These are phyloP conservation scores for Lobosporangium transversale DNA, from an alignment of 192 early-diverging fungal species.

Conservation along the genomic window DNA sequence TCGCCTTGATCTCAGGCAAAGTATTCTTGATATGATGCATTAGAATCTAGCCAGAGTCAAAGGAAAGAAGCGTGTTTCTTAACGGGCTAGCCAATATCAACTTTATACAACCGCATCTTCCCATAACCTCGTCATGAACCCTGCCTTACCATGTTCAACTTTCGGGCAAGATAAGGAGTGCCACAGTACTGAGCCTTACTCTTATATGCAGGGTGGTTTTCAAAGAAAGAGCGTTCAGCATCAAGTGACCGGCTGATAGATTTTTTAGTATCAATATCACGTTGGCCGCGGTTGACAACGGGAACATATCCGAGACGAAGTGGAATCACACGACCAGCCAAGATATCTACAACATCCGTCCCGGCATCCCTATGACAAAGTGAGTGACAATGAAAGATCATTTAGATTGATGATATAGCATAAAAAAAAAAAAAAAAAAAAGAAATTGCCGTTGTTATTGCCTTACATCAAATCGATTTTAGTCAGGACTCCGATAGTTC, in stretches of 20 bases:
- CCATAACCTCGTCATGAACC: too few relatives aligned
- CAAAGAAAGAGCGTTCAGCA: conserved; percentile 90
- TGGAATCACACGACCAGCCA: conserved; percentile 96
- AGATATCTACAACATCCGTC: conserved; percentile 99
- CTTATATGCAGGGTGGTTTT: conserved; percentile 93
- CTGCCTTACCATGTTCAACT: conserved; percentile 92
- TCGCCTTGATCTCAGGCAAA: conserved; percentile 98
- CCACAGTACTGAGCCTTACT: conserved; percentile 99
- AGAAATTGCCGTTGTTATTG: too few relatives aligned
- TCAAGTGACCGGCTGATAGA: conserved; percentile 90
- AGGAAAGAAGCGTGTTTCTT: too few relatives aligned
- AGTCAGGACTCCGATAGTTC: conserved; percentile 99
- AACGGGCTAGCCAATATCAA: too few relatives aligned
- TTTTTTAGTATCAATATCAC: conserved; percentile 96
- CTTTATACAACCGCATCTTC: too few relatives aligned
- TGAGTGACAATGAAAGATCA: not conserved
- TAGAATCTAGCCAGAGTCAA: conserved; percentile 73
- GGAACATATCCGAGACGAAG: conserved; percentile 97
- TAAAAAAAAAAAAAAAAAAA: too few relatives aligned
- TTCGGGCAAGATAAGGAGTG: conserved; percentile 97
- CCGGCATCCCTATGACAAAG: conserved; percentile 78
- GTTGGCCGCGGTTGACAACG: conserved; percentile 98
- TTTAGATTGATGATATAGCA: not conserved
- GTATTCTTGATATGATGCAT: conserved; percentile 99
- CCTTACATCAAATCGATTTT: conserved; percentile 97